Percentiles rank a stretch among this genome's conserved stretches.
phyloP scores from a whole-genome alignment of 2,329 filamentous ascomycete species.

The Fusarium nurragi region DNA sequence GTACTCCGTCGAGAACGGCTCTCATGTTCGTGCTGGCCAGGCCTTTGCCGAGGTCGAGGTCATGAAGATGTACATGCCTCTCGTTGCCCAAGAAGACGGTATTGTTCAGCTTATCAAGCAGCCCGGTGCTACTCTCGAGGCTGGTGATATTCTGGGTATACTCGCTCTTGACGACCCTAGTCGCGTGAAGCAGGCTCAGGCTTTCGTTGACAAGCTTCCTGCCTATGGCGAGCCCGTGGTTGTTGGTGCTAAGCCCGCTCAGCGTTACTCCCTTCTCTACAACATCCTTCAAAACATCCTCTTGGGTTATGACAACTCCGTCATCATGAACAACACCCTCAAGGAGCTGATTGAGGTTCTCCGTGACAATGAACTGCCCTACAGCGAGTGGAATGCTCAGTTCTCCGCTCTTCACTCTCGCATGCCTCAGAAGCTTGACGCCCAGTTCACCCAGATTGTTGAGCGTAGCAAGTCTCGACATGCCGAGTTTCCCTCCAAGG shows the following conservation, averaged over 20 bases:
- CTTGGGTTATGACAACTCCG: constrained; percentile 93
- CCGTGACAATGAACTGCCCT: constrained; percentile 88
- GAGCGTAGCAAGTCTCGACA: constrained; percentile 82
- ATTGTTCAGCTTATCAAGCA: constrained; percentile 99
- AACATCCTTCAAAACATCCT: constrained; percentile 88
- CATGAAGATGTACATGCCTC: constrained; percentile 99
- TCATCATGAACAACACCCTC: constrained; percentile 89
- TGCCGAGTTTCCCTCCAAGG: constrained; percentile 90
- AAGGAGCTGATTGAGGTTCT: constrained; percentile 92
- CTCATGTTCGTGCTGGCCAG: constrained; percentile 91
- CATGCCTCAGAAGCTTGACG: constrained; percentile 94
- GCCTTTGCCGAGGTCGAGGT: constrained; percentile 97
- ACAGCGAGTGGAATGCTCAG: constrained; percentile 95
- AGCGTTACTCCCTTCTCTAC: constrained; percentile 82
- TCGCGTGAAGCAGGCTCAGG: constrained; percentile 94
- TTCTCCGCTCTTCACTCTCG: constrained; percentile 96
- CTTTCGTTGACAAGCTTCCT: constrained; percentile 91
- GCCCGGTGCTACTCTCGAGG: constrained; percentile 95
- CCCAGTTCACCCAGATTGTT: constrained; percentile 82
- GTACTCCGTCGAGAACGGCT: constrained; percentile 94
- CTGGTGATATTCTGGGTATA: constrained; percentile 98
- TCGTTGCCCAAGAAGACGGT: constrained; percentile 93
- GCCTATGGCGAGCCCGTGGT: constrained; percentile 86
- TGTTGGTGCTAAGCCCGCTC: constrained; percentile 88
- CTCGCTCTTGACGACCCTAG: constrained; percentile 93